Evolutionary conservation across 768 basidiomycete genomes (phyloP), one percentile per base, ranked within the genome.

Genomic region (Leccinum ochraceum): DNA sequence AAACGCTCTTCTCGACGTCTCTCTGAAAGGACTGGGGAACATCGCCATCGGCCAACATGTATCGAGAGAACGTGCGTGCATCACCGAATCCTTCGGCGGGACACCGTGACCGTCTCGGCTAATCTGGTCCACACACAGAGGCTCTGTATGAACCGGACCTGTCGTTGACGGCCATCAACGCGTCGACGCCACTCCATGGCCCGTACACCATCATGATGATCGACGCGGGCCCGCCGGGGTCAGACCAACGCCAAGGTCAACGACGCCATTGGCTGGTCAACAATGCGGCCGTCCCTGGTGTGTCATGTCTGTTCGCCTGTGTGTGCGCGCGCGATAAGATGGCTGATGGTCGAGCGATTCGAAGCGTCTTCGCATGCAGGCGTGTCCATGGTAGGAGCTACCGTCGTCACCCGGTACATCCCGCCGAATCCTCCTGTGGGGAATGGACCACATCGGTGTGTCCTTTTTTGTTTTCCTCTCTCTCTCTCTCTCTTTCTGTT

Each of bases 251-350:
- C 39, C 74, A 77, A 9, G 86, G 84, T 20, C 85, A 86, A 64
- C 90, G 85, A 54, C 82, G 89, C 57, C 92, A 93, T 77, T 94
- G 90, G 91, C 83, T 94, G 53, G 83, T 86, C 61, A 91, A 92
- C 71, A 78, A 81, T 24, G 89, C 83, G 17, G 78, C 77, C 4
- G 60, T 88, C 44, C 65, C 70, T 24, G 75, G 85, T 84, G 32
- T 16, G 75, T 68, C 34, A 14, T n/a, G n/a, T 28, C 20, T 50
- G 17, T n/a, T 36, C 20, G 50, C 52, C 44, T n/a, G 42, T 44
- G 39, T 42, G 22, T 46, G 28, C 36, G 24, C 7, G 17, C 46
- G 16, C 17, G 48, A 16, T 49, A 17, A 39, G 32, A 37, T 48
- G 36, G 1, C 14, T 58, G 24, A 60, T 46, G 32, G 30, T 13